Evolutionary conservation across 2,329 filamentous ascomycete species (phyloP).

Genomic region (Aulographum hederae): DNA sequence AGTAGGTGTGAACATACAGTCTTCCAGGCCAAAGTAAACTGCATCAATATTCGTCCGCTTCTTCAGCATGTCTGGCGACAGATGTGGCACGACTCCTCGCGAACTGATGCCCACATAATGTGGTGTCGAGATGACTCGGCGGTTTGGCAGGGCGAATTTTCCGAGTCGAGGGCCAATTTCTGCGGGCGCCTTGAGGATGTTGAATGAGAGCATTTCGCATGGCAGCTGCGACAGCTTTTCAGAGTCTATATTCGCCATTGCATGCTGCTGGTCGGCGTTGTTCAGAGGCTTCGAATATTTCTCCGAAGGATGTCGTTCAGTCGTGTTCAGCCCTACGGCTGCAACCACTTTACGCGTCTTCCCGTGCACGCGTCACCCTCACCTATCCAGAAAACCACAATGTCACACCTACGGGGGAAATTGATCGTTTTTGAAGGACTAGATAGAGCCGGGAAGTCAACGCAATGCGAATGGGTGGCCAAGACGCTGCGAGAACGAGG

Average conservation of each 20-base stretch:
- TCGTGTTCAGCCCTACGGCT: too few relatives aligned
- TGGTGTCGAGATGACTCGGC: conserved; percentile 50
- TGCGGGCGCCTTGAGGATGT: conserved; percentile 19
- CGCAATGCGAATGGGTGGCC: conserved; percentile 58
- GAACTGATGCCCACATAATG: conserved; percentile 67
- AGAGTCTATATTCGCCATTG: neutral
- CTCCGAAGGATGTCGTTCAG: too few relatives aligned
- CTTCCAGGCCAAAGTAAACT: conserved; percentile 71
- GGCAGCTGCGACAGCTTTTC: conserved; percentile 1
- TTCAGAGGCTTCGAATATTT: too few relatives aligned
- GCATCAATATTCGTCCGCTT: conserved; percentile 48
- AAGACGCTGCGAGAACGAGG: conserved; percentile 32
- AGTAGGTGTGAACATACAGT: conserved; percentile 72
- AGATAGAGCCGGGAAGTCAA: conserved; percentile 82
- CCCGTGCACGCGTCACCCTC: too few relatives aligned
- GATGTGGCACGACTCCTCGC: conserved; percentile 67
- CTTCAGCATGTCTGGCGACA: conserved; percentile 66
- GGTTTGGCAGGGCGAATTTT: conserved; percentile 40
- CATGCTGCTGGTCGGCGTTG: too few relatives aligned
- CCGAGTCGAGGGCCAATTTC: conserved; percentile 45
- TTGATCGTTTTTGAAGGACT: conserved; percentile 77
- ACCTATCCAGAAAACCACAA: too few relatives aligned
- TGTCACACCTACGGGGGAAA: too few relatives aligned
- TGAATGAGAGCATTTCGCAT: conserved; percentile 25
- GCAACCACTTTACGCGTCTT: too few relatives aligned